Evolutionary conservation across 2,329 filamentous ascomycete species (phyloP).

Genomic region (Rhinocladiella mackenziei): DNA sequence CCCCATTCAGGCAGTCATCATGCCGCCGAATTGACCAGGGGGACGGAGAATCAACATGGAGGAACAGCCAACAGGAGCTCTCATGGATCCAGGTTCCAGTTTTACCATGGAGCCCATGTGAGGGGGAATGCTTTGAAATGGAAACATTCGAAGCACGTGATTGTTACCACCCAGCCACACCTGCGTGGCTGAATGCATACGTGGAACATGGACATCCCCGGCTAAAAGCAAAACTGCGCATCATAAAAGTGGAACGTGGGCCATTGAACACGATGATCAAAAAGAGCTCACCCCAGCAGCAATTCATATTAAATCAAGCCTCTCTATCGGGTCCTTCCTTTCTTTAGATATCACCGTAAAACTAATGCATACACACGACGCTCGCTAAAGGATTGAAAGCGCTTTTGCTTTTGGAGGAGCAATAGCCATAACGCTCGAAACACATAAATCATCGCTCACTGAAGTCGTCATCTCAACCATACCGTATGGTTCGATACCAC

Average conservation of each 20-base stretch:
- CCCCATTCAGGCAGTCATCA: too few relatives aligned
- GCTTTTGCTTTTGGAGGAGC: constrained; percentile 15
- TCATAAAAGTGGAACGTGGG: constrained; percentile 20
- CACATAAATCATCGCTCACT: constrained; percentile 24
- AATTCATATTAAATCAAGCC: constrained; percentile 11
- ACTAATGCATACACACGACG: constrained; percentile 10
- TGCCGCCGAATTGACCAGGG: too few relatives aligned
- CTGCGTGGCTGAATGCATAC: neutral
- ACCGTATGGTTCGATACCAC: constrained; percentile 15
- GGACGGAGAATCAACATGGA: too few relatives aligned
- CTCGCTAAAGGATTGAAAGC: constrained; percentile 26
- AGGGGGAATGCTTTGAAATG: too few relatives aligned
- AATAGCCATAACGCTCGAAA: constrained; percentile 16
- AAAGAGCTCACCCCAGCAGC: neutral
- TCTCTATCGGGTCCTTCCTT: constrained; percentile 11
- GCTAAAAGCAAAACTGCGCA: constrained; percentile 1
- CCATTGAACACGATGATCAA: neutral
- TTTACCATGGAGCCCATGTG: too few relatives aligned
- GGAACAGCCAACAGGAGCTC: too few relatives aligned
- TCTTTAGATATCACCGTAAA: constrained; percentile 10
- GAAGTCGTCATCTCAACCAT: constrained; percentile 16
- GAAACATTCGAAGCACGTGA: neutral
- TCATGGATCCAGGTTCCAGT: too few relatives aligned
- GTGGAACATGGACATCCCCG: neutral
- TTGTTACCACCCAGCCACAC: neutral